Base-by-base conservation (phyloP, 1,284 basidiomycete species). In the Trichosporon asahii region DNA sequence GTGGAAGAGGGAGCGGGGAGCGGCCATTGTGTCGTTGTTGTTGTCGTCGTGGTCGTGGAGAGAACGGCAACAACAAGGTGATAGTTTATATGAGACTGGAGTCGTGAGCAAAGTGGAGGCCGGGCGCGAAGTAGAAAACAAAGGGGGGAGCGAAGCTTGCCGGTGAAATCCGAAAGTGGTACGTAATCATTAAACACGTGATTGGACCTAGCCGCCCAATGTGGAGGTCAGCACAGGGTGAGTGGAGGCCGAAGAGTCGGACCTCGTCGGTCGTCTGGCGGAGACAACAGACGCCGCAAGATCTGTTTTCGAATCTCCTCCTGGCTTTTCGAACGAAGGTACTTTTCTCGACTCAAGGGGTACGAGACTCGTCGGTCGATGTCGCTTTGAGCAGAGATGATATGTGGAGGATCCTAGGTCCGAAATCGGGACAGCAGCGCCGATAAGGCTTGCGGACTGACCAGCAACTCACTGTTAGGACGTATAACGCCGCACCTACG, bases 1-100 rank as follows among this genome's bases (percentile, higher is more conserved):
- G 69, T 73, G 72, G 69, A 73, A 73, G 65, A 73, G 67, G 65
- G 46, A 60, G 65, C 72, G 72, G 15, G 57, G 27, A 18, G 57
- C 57, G 57, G 57, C 44, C 63, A 55, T 9, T 8, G 35, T 37
- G 60, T 29, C 31, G 53, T 23, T 31, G 60, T 6, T 9, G 33
- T 21, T 21, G 33, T 31, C 9, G 61, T 33, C 44, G 37, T 44
- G 23, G 44, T 46, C 18, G 44, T 46, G 44, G 61, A 35, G 63
- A 29, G 23, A 46, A n/a, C 29, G 18, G 33, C 11, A 12, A 37
- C 35, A 37, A 37, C 35, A 37, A 35, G n/a, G 40, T 3, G 6
- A n/a, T 3, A 5, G 33, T 1, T 35, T 63, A 29, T 60, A 60
- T 11, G 31, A 27, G 2, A 18, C 4, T 21, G 11, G 44, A 46